Evolutionary conservation across 2,329 filamentous ascomycete species (phyloP), one percentile per base, ranked within the genome.

Genomic region (Cyanodermella asteris): DNA sequence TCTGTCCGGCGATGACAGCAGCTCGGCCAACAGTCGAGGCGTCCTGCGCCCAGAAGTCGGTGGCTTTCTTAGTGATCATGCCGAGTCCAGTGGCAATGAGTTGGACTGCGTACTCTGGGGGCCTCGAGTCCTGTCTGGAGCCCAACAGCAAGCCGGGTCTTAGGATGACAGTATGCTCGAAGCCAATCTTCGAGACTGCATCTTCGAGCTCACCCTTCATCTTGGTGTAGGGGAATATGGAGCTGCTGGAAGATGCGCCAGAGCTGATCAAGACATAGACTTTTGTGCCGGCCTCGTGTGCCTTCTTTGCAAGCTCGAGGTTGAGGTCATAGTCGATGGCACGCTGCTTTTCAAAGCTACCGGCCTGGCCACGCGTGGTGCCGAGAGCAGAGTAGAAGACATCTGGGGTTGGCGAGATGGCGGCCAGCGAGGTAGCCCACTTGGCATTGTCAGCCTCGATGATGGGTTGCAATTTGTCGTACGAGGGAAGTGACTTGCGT

Each of bases 141-240:
- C 82, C 82, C 3, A 81, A 46, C 36, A 93, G 75, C 32, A 81
- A 34, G 0, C 76, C 82, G 0, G 82, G 82, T 22, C 69, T 48
- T 20, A 72, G 24, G 27, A 93, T 72, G 28, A 91, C 62, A 4
- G 70, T 72, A 35, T 75, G 67, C 24, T 82, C 74, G 41, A 91
- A 91, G 4, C 55, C 71, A 4, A 84, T 50, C 20, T 51, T 63
- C 43, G 65, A 64, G 31, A 91, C 61, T 10, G 67, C 56, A 17
- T 90, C 73, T 46, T 94, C 84, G 20, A 91, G 66, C 38, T 87
- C 76, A 13, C 66, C 69, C 57, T 93, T 93, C 77, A 93, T 87
- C 46, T 56, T 56, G 2, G 47, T 14, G 31, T 74, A 76, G 0
- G 54, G 45, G 5, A 72, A 43, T 2, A 38, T 55, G 34, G 52